Evolutionary conservation across 2,329 filamentous ascomycete species (phyloP), one percentile per base, ranked within the genome.

Genomic region (Xylariaceae sp.): DNA sequence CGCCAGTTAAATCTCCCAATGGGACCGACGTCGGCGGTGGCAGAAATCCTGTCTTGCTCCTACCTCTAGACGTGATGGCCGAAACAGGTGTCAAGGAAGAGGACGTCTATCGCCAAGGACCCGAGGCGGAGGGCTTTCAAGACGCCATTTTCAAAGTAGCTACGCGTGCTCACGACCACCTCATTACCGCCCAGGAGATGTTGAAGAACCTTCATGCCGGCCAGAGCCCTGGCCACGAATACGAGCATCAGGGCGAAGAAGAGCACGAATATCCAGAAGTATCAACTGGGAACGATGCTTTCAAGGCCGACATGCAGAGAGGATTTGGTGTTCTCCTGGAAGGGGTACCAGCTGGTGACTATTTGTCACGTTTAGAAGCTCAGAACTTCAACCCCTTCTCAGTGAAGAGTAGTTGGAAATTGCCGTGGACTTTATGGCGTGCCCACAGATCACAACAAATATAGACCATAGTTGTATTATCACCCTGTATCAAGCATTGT

Each of bases 121-220:
- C 85, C 0, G 68, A 79, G n/a, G 91, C 91, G 0, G 73, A 80
- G 0, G 90, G 90, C 0, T 72, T 97, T 15, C 82, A 86, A 46
- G 91, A 98, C 63, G 91, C 90, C 3, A 81, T 97, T 1, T 98
- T 97, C 64, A 77, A 81, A 3, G 88, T 98, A 12, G 93, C 93
- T 0, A 98, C 93, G 0, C 79, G 91, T 29, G 93, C 93, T 6
- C 94, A 94, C 58, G 93, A 98, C 61, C 93, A 98, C 64, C 72
- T 98, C 26, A 95, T 96, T 52, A 97, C 91, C 0, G 91, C 87
- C 2, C 75, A 89, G 44, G 88, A 95, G 62, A 95, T 98, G 89
- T 65, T 97, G 45, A 83, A 81, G 57, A 88, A 87, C 55, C 68
- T 95, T 16, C 79, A 79, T 40, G 81, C 80, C 3, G 88, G 89